phyloP scores from a whole-genome alignment of 1,139 yeast genomes.

The Zhuliangozyma parablackwelliae region DNA sequence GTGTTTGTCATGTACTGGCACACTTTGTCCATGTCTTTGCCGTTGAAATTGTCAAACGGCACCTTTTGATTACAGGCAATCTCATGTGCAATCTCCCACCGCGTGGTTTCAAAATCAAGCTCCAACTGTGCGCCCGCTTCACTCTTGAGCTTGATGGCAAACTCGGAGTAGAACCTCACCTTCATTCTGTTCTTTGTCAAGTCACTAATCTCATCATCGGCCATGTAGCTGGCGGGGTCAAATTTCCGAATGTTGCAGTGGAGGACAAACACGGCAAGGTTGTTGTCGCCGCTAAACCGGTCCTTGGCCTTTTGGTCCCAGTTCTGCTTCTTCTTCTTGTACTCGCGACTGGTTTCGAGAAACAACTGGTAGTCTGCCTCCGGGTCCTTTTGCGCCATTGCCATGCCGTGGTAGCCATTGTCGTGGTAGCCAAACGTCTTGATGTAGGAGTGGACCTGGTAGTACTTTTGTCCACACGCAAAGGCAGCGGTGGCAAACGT shows the following conservation, averaged over 20 bases:
- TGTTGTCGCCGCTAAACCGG: slow-evolving; percentile 12
- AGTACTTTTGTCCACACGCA: slow-evolving; percentile 32
- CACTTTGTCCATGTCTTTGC: slow-evolving; percentile 11
- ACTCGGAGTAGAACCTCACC: slow-evolving; percentile 8
- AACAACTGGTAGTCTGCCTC: slow-evolving; percentile 17
- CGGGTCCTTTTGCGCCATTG: slow-evolving; percentile 30
- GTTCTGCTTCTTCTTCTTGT: slow-evolving; percentile 2
- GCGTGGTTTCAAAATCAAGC: slow-evolving; percentile 19
- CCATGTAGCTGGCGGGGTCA: slow-evolving; percentile 6
- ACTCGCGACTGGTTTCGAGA: slow-evolving; percentile 2
- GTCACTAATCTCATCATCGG: slow-evolving; percentile 4
- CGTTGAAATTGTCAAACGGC: slow-evolving; percentile 17
- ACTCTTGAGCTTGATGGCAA: slow-evolving; percentile 2
- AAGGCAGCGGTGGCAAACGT: slow-evolving; percentile 56
- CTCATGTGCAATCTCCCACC: slow-evolving; percentile 20
- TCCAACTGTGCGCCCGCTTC: not conserved
- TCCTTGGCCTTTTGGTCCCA: slow-evolving; percentile 10
- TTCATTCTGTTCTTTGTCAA: slow-evolving; percentile 7
- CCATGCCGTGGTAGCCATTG: slow-evolving; percentile 22
- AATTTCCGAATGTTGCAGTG: slow-evolving; percentile 11
- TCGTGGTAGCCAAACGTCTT: slow-evolving; percentile 22
- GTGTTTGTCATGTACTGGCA: slow-evolving; percentile 21
- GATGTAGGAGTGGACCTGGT: slow-evolving; percentile 39
- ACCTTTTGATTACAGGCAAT: slow-evolving; percentile 20
- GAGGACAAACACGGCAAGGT: slow-evolving; percentile 11